phyloP scores from a whole-genome alignment of 2,329 filamentous ascomycete genomes.

The Grosmannia penicillata region DNA sequence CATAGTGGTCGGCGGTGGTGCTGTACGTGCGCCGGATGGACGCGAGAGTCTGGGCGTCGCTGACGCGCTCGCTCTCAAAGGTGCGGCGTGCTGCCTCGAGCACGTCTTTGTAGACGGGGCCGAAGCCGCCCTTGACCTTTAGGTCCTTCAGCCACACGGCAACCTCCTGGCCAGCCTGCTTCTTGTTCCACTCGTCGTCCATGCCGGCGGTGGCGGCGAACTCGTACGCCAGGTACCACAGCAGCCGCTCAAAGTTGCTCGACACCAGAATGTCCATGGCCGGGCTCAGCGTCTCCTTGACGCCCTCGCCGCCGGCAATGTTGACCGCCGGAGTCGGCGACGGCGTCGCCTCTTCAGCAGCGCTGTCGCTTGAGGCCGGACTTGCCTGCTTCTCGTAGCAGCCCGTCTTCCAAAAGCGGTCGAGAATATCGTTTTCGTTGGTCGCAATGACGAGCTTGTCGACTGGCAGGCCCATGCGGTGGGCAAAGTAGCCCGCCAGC shows the following conservation, averaged over 20 bases:
- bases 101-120: constrained; percentile 58
- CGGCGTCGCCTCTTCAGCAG: constrained; percentile 31
- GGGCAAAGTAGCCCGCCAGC: constrained; percentile 79
- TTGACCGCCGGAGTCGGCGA: constrained; percentile 40
- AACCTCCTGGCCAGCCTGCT: constrained; percentile 62
- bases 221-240: constrained; percentile 77
- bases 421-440: constrained; percentile 93
- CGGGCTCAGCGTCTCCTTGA: constrained; percentile 82
- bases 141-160: constrained; percentile 63
- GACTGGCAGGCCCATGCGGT: constrained; percentile 43
- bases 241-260: constrained; percentile 87
- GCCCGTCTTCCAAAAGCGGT: constrained; percentile 87
- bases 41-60: constrained; percentile 50
- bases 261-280: constrained; percentile 97
- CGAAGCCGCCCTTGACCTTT: constrained; percentile 70
- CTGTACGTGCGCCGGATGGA: constrained; percentile 45
- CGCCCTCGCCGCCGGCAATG: constrained; percentile 43
- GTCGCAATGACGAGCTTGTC: constrained; percentile 81
- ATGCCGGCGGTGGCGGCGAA: constrained; percentile 44
- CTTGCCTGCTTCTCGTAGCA: constrained; percentile 61
- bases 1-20: constrained; percentile 34
- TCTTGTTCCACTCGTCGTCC: constrained; percentile 52
- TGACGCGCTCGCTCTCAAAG: constrained; percentile 69
- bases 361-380: not conserved
- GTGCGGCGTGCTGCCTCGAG: constrained; percentile 54